Percentiles rank a stretch among this genome's conserved stretches.
phyloP scores from a whole-genome alignment of 768 basidiomycete genomes.

The Tephrocybe rancida region DNA sequence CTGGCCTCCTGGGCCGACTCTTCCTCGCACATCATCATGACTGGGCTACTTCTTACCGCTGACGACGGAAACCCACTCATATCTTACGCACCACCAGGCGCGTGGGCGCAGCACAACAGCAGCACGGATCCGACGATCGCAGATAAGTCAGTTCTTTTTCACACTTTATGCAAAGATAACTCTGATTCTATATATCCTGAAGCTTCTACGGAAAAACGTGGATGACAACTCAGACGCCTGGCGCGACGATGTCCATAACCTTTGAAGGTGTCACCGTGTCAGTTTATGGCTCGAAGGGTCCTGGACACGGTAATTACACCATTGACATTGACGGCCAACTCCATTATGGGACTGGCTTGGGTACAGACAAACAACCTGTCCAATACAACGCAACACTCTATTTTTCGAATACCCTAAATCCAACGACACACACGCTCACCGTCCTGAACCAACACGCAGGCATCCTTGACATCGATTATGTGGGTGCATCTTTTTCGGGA shows the following conservation, averaged over 20 bases:
- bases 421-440: neutral
- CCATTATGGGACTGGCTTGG: neutral
- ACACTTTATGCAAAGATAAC: neutral
- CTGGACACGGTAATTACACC: constrained; percentile 6
- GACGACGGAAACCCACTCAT: neutral
- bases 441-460: neutral
- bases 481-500: neutral
- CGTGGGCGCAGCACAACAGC: neutral
- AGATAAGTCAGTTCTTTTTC: neutral
- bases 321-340: neutral
- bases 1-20: neutral
- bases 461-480: constrained; percentile 8
- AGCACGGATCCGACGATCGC: neutral
- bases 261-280: constrained; percentile 6
- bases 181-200: neutral
- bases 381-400: constrained; percentile 3
- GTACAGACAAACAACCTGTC: neutral
- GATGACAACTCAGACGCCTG: neutral
- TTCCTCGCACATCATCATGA: neutral
- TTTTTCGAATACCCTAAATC: neutral
- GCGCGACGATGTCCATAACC: constrained; percentile 10
- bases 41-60: neutral
- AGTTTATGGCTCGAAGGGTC: constrained; percentile 6
- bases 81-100: neutral
- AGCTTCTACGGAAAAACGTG: neutral